Evolutionary conservation across 352 stramenopile species (phyloP), one percentile per base, ranked within the genome.

Genomic region (Globisporangium orthogonon): DNA sequence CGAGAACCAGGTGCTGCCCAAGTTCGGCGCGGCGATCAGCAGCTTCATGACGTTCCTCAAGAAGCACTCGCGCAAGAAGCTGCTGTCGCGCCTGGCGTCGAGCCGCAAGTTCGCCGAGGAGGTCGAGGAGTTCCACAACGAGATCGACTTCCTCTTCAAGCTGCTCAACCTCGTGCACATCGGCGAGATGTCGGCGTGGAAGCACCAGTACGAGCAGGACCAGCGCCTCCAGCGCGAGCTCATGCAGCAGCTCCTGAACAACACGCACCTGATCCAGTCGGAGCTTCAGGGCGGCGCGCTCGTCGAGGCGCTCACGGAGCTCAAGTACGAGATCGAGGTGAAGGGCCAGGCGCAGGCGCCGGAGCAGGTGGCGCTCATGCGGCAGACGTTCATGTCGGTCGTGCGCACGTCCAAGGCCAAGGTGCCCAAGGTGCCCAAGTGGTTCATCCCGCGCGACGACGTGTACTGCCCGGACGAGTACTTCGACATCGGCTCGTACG

Each of bases 1-100:
- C 10, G 53, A 76, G 43, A 72, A 66, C 48, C 61, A 60, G 17
- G 65, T 76, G 52, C 58, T 76, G 44, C 63, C 69, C 47, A 74
- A 65, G 59, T 76, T 66, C 55, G 59, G 65, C 56, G 45, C 54
- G 23, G 67, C 63, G 18, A 76, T 78, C 47, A 51, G 48, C 10
- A 58, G 65, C 14, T 78, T 78, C 59, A 57, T 67, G 40, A 61
- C 52, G 43, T 67, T 70, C 17, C 30, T 67, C 37, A 51, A 67
- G 35, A 57, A 59, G 44, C 61, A 71, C 40, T 52, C 44, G 47
- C 44, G 30, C 7, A 71, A 69, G 57, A 59, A 56, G 23, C 40
- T 52, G 54, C 35, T 63, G 52, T 54, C 50, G 41, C 60, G 59
- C 4, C 50, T 67, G 35, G 52, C 54, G 30, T 52, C 55, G 44